A percentile compares a stretch with the other conserved stretches of the same genome.
phyloP scores from a whole-genome alignment of 768 basidiomycete species.

The Galerina marginata region DNA sequence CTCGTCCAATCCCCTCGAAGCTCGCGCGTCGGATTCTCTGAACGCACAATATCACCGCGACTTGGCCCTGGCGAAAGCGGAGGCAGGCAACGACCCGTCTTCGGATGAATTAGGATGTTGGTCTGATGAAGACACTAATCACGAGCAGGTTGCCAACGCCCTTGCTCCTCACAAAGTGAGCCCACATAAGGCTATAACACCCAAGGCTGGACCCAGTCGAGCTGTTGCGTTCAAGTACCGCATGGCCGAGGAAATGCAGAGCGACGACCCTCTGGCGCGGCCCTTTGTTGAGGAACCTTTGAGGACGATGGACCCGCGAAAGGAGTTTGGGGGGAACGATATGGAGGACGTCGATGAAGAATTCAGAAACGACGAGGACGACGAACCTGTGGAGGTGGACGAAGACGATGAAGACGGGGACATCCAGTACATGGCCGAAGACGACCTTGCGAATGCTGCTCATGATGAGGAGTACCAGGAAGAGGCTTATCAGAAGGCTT shows the following conservation, averaged over 20 bases:
- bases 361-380: background rate
- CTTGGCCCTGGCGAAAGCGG: background rate
- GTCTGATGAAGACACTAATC: slow-evolving; percentile 18
- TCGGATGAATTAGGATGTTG: slow-evolving; percentile 23
- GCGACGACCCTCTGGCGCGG: slow-evolving; percentile 48
- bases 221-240: background rate
- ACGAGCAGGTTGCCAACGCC: slow-evolving; percentile 22
- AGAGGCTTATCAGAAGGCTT: too few relatives aligned
- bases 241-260: slow-evolving; percentile 53
- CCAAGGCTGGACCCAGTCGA: slow-evolving; percentile 18
- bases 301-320: background rate
- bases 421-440: slow-evolving; percentile 8
- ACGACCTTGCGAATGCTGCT: slow-evolving; percentile 12
- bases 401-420: slow-evolving; percentile 6
- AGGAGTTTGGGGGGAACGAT: slow-evolving; percentile 6
- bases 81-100: slow-evolving; percentile 12
- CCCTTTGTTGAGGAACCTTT: slow-evolving; percentile 4
- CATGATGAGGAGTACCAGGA: background rate
- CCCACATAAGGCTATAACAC: slow-evolving; percentile 7
- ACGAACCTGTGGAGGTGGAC: slow-evolving; percentile 17
- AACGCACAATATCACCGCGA: slow-evolving; percentile 24
- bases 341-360: background rate
- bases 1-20: slow-evolving; percentile 38
- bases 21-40: slow-evolving; percentile 24
- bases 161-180: background rate